Evolutionary conservation across 345 rosid genomes (phyloP).

Genomic region (Eucalyptus victrix): DNA sequence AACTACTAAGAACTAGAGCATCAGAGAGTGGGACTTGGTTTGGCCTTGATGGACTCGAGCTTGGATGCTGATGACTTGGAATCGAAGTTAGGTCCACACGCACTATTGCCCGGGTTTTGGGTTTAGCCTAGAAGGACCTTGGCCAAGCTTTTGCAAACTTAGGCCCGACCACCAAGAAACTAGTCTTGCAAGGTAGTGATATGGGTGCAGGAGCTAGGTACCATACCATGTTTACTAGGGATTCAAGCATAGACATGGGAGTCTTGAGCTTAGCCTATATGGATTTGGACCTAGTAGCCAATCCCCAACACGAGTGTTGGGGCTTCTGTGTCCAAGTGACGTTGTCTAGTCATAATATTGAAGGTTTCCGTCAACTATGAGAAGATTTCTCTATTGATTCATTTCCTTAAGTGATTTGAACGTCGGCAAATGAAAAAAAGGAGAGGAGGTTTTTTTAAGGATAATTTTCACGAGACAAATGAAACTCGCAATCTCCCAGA

Average conservation of each 20-base stretch:
- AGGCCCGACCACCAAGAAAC: not conserved
- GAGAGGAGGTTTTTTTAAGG: rapidly evolving
- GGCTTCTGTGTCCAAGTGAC: not conserved
- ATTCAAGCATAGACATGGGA: not conserved
- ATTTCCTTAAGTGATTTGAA: not conserved
- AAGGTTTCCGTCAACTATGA: not conserved
- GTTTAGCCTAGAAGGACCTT: not conserved
- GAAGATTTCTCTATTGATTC: not conserved
- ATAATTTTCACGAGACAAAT: too few relatives aligned
- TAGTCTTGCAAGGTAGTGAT: not conserved
- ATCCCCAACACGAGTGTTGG: rapidly evolving
- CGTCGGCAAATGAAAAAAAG: too few relatives aligned
- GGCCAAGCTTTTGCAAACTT: not conserved
- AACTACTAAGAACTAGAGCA: not conserved
- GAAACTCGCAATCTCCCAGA: not conserved
- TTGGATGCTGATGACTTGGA: not conserved
- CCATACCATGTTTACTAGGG: rapidly evolving
- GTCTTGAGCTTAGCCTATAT: not conserved
- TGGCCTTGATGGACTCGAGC: not conserved
- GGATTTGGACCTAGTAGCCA: rapidly evolving
- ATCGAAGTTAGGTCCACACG: rapidly evolving
- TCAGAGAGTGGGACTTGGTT: rapidly evolving
- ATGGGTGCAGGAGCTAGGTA: rapidly evolving
- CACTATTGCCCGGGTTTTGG: too few relatives aligned
- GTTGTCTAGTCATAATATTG: not conserved